phyloP scores from a whole-genome alignment of 805 yeast genomes.

The Torulaspora microellipsoides region DNA sequence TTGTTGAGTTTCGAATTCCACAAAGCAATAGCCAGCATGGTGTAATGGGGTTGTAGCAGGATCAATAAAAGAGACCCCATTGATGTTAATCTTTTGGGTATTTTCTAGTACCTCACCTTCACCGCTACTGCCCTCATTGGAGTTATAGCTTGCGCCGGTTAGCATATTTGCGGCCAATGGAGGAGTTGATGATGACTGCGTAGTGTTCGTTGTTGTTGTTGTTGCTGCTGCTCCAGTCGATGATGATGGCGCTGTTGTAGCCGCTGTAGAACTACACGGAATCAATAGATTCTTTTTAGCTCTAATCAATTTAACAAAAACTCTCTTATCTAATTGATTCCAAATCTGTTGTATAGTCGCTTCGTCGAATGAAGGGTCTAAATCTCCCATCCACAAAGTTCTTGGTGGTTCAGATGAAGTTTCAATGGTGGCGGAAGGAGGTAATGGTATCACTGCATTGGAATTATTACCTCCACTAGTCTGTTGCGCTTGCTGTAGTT shows the following conservation, averaged over 20 bases:
- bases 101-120: slow-evolving; percentile 13
- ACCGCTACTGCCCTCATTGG: slow-evolving; percentile 1
- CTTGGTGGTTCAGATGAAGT: slow-evolving; percentile 51
- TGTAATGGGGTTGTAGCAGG: slow-evolving; percentile 33
- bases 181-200: not conserved
- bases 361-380: slow-evolving; percentile 77
- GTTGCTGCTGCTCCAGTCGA: not conserved
- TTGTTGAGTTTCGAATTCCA: slow-evolving; percentile 63
- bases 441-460: slow-evolving; percentile 40
- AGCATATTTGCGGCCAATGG: not conserved
- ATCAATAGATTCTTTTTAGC: slow-evolving; percentile 38
- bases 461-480: slow-evolving; percentile 1
- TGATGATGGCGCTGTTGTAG: slow-evolving; percentile 6
- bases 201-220: not conserved
- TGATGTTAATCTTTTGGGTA: slow-evolving; percentile 22
- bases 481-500: slow-evolving; percentile 1
- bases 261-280: slow-evolving; percentile 29
- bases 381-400: slow-evolving; percentile 86
- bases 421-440: slow-evolving; percentile 49
- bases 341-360: slow-evolving; percentile 54
- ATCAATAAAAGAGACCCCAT: slow-evolving; percentile 32
- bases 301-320: slow-evolving; percentile 62
- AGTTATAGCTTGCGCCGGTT: not conserved
- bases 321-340: slow-evolving; percentile 51
- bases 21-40: slow-evolving; percentile 70